Evolutionary conservation across 148 eudicot genomes (phyloP).

Genomic region (Spergularia marina): DNA sequence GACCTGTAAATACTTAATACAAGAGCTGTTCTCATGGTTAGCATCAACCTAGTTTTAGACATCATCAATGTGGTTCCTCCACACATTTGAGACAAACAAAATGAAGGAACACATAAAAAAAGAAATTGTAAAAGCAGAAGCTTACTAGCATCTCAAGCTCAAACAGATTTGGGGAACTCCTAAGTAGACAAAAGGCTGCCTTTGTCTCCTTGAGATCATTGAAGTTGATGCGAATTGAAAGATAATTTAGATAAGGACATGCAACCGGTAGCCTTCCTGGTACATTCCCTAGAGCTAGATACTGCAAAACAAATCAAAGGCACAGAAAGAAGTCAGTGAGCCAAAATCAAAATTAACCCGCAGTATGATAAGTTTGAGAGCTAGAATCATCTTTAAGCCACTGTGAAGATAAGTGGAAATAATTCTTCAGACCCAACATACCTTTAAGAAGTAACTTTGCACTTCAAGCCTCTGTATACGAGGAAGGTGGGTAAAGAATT

Average conservation of each 20-base stretch:
- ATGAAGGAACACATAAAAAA: not conserved
- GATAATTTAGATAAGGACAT: conserved; percentile 59
- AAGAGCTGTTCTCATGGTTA: not conserved
- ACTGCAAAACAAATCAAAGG: conserved; percentile 36
- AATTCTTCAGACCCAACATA: conserved; percentile 17
- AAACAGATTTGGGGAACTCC: conserved; percentile 66
- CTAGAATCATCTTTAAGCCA: not conserved
- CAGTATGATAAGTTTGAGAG: not conserved
- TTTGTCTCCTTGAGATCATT: conserved; percentile 53
- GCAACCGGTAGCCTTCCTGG: conserved; percentile 57
- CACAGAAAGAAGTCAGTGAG: not conserved
- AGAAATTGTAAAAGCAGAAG: not conserved
- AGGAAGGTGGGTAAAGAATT: conserved; percentile 65
- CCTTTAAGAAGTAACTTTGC: conserved; percentile 81
- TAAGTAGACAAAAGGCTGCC: conserved; percentile 64
- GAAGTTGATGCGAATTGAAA: conserved; percentile 68
- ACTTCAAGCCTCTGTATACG: conserved; percentile 75
- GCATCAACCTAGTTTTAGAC: not conserved
- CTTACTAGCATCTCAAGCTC: conserved; percentile 85
- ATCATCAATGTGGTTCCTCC: not conserved
- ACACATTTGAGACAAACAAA: not conserved
- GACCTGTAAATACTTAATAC: not conserved
- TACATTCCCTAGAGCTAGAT: conserved; percentile 61
- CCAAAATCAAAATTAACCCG: not conserved
- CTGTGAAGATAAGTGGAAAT: not conserved